Evolutionary conservation across 2,329 filamentous ascomycete species (phyloP), one percentile per base, ranked within the genome.

Genomic region (Pseudogymnoascus sp.): DNA sequence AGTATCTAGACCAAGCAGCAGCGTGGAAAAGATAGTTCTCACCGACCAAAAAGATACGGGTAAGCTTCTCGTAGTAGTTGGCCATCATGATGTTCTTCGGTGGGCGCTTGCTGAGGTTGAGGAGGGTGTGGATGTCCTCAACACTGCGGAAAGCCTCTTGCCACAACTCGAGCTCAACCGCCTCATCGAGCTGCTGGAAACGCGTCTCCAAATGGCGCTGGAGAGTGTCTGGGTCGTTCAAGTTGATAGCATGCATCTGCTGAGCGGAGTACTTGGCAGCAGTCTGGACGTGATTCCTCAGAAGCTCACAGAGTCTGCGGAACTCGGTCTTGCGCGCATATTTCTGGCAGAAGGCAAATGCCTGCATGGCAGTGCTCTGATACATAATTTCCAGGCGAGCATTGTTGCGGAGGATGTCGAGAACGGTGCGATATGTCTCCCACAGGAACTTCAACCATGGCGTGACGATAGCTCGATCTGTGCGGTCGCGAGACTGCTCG

Each of bases 81-180:
- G 95, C 95, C 95, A 99, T 99, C 95, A 99, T 97, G 74, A 97
- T 83, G 76, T 97, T 97, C 88, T 97, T 97, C 62, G 95, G 89
- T 40, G 93, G 93, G 62, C 95, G 90, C 85, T 97, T 97, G 88
- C 93, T 97, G 70, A 97, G 84, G 80, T 89, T 97, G 69, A 99
- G 87, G 62, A 99, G 86, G 60, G 93, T 97, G 80, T 99, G 95
- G 70, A 97, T 97, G 75, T 99, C 95, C 80, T 99, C 95, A 59
- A 99, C 93, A 73, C 92, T 97, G 76, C 95, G 90, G 89, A 99
- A 99, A 67, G 95, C 95, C 81, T 99, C 95, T 79, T 99, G 95
- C 95, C 95, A 99, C 49, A 99, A 81, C 79, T 99, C 95, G 63
- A 99, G 84, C 80, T 99, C 95, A 64, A 97, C 95, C 52, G 95